Percentiles rank a stretch among this genome's conserved stretches.
phyloP scores from a whole-genome alignment of 1,139 yeast genomes.

The Yamadazyma songkhlaensis region DNA sequence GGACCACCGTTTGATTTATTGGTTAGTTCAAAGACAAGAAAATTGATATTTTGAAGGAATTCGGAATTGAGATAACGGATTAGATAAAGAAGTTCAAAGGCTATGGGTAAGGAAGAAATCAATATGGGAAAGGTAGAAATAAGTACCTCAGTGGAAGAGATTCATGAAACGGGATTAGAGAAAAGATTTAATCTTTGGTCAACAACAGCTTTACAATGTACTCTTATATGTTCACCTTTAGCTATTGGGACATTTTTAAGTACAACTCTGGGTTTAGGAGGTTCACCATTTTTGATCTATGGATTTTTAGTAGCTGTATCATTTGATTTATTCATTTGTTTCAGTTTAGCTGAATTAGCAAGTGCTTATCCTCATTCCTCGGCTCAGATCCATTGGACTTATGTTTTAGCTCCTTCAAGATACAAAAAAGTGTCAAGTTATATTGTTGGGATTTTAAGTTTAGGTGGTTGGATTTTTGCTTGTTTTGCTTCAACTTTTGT shows the following conservation, averaged over 20 bases:
- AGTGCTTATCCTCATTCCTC: conserved; percentile 28
- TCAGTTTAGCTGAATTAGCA: conserved; percentile 25
- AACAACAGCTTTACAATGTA: conserved; percentile 21
- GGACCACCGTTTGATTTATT: no score
- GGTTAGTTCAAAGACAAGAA: no score
- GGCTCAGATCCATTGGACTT: conserved; percentile 31
- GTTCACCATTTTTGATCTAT: conserved; percentile 23
- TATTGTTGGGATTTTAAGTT: conserved; percentile 47
- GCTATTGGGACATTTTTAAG: conserved; percentile 26
- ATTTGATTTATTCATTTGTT: conserved; percentile 21
- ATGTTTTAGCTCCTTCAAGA: conserved; percentile 20
- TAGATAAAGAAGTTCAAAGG: no score
- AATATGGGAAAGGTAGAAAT: not conserved
- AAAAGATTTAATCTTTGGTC: conserved; percentile 23
- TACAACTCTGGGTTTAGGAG: conserved; percentile 27
- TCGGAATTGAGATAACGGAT: no score
- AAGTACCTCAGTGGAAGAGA: not conserved
- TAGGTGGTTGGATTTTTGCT: conserved; percentile 53
- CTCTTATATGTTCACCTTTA: conserved; percentile 24
- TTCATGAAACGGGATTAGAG: conserved; percentile 10
- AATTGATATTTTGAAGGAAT: no score
- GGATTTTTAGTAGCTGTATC: conserved; percentile 22
- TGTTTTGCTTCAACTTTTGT: conserved; percentile 25
- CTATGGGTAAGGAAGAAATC: no score
- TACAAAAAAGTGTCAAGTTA: conserved; percentile 28